Evolutionary conservation across 2,329 filamentous ascomycete species (phyloP).

Genomic region (Cytospora schulzeri): DNA sequence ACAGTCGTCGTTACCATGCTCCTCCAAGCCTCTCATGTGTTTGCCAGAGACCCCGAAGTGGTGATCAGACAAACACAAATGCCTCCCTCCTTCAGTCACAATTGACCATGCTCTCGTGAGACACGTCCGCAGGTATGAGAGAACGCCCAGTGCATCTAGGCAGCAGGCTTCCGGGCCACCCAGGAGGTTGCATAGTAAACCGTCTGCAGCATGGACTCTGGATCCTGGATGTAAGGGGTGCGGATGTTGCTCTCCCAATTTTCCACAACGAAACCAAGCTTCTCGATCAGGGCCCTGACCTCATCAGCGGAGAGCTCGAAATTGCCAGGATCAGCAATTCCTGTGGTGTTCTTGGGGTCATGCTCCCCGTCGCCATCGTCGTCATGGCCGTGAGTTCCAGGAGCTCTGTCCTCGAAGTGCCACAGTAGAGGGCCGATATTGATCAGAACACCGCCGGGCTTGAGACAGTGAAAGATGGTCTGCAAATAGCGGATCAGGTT

Average conservation of each 20-base stretch:
- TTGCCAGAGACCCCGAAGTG: background rate
- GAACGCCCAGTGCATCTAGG: background rate
- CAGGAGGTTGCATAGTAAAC: slow-evolving; percentile 80
- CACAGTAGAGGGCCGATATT: slow-evolving; percentile 91
- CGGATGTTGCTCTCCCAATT: slow-evolving; percentile 59
- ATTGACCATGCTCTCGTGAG: too few species aligned
- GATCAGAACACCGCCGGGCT: slow-evolving; percentile 76
- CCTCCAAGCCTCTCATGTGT: background rate
- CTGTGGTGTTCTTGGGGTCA: slow-evolving; percentile 54
- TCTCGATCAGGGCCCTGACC: slow-evolving; percentile 73
- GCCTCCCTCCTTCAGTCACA: background rate
- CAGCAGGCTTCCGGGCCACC: slow-evolving; percentile 73
- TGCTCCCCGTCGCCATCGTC: slow-evolving; percentile 54
- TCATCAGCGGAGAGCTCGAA: slow-evolving; percentile 92
- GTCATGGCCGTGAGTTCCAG: slow-evolving; percentile 57
- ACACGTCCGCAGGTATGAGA: background rate
- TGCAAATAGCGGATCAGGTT: slow-evolving; percentile 91
- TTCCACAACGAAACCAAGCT: slow-evolving; percentile 76
- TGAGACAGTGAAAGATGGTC: slow-evolving; percentile 76
- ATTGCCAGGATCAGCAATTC: slow-evolving; percentile 85
- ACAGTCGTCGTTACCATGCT: background rate
- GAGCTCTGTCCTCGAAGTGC: slow-evolving; percentile 84
- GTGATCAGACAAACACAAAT: background rate
- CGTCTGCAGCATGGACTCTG: slow-evolving; percentile 82
- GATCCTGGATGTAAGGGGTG: slow-evolving; percentile 86